These are phyloP conservation scores for Vitis amurensis DNA, from an alignment of 164 flowering plant species.

Conservation along the genomic window DNA sequence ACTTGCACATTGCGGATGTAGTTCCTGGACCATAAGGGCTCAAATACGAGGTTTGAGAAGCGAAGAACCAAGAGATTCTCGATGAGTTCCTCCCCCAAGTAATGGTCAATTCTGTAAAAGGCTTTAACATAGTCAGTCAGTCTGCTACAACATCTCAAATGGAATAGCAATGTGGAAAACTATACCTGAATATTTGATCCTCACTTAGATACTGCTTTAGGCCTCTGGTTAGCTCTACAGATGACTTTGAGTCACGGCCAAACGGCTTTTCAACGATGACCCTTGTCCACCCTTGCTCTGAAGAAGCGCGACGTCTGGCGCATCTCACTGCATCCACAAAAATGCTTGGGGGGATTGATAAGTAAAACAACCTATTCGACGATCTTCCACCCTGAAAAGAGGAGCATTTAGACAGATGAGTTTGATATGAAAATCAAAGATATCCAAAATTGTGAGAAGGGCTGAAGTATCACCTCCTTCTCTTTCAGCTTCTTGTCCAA, in stretches of 20 bases:
- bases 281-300: slow-evolving; percentile 62
- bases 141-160: neutral
- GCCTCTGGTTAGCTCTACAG: slow-evolving; percentile 47
- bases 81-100: slow-evolving; percentile 25
- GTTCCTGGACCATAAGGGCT: slow-evolving; percentile 30
- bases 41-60: slow-evolving; percentile 29
- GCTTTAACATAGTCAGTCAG: neutral
- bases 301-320: slow-evolving; percentile 49
- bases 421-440: neutral
- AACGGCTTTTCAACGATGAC: slow-evolving; percentile 75
- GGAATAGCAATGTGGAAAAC: neutral
- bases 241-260: slow-evolving; percentile 64
- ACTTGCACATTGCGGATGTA: slow-evolving; percentile 28
- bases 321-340: slow-evolving; percentile 53
- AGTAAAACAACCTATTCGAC: slow-evolving; percentile 54
- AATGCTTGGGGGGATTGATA: slow-evolving; percentile 57
- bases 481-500: slow-evolving; percentile 6
- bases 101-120: slow-evolving; percentile 29
- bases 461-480: slow-evolving; percentile 1
- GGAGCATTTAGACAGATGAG: neutral
- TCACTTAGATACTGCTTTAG: slow-evolving; percentile 53
- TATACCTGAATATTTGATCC: slow-evolving; percentile 68
- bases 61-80: slow-evolving; percentile 27
- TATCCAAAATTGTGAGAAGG: neutral
- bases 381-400: slow-evolving; percentile 39